phyloP scores from a whole-genome alignment of 78 protist species.

The Isochrysis galbana region DNA sequence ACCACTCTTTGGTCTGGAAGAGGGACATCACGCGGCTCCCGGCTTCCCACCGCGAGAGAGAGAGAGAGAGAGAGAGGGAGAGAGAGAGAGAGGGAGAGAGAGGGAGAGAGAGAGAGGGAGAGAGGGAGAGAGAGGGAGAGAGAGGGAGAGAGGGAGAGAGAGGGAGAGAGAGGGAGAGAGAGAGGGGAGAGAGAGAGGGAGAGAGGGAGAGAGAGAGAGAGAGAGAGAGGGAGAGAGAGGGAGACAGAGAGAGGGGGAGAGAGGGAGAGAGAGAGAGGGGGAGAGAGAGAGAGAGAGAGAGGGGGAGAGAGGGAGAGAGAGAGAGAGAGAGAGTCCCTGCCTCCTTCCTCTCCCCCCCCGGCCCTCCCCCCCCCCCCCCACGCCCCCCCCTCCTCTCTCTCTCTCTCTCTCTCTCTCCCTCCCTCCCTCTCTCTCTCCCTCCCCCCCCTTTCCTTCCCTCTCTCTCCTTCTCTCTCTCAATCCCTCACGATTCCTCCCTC shows the following conservation, averaged over 20 bases:
- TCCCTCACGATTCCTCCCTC: not conserved
- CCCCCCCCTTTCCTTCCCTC: too few species aligned
- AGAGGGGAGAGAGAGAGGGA: not conserved
- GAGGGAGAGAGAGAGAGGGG: not conserved
- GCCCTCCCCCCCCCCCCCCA: too few species aligned
- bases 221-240: not conserved
- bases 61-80: not conserved
- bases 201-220: not conserved
- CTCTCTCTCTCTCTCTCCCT: not conserved
- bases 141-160: not conserved
- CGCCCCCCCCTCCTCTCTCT: too few species aligned
- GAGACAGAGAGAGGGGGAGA: not conserved
- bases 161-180: too few species aligned
- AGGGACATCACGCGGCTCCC: too few species aligned
- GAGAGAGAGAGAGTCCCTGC: not conserved
- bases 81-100: not conserved
- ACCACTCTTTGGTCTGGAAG: not conserved
- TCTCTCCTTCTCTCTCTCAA: not conserved
- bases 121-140: not conserved
- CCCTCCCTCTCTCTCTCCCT: too few species aligned
- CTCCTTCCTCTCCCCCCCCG: not conserved
- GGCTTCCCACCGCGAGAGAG: too few species aligned
- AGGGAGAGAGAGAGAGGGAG: not conserved
- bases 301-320: not conserved
- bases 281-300: not conserved